Evolutionary conservation across 306 rosid genomes (phyloP).

Genomic region (Casuarina equisetifolia): DNA sequence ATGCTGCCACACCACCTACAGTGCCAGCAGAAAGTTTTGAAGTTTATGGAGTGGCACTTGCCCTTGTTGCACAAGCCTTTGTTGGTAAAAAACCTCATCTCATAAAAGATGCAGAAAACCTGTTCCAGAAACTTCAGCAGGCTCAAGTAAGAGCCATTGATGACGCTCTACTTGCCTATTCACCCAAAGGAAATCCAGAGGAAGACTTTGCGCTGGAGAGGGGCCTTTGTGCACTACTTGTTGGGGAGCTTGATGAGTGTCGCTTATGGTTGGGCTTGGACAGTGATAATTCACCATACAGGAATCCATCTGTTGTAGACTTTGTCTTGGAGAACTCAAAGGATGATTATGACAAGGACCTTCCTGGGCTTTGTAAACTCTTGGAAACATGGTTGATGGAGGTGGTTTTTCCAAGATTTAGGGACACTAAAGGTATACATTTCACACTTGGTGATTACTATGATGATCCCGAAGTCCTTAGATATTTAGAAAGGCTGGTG

Average conservation of each 20-base stretch:
- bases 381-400: constrained; percentile 93
- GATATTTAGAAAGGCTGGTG: constrained; percentile 80
- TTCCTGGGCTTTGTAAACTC: constrained; percentile 90
- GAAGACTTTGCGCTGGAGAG: constrained; percentile 88
- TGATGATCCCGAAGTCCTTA: constrained; percentile 83
- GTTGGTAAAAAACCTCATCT: constrained; percentile 87
- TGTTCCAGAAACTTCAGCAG: constrained; percentile 94
- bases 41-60: constrained; percentile 96
- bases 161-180: constrained; percentile 45
- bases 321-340: constrained; percentile 72
- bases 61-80: constrained; percentile 89
- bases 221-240: constrained; percentile 94
- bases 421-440: constrained; percentile 64
- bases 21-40: constrained; percentile 97
- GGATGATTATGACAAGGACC: constrained; percentile 80
- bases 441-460: constrained; percentile 95
- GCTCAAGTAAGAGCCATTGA: constrained; percentile 57
- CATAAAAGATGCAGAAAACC: constrained; percentile 84
- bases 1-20: constrained; percentile 88
- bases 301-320: constrained; percentile 77
- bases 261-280: constrained; percentile 90
- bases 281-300: constrained; percentile 63
- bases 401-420: constrained; percentile 90
- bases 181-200: constrained; percentile 61
- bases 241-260: constrained; percentile 87